Evolutionary conservation across 169 alveolate genomes (phyloP), one percentile per base, ranked within the genome.

Genomic region (Cryptosporidium xiaoi): DNA sequence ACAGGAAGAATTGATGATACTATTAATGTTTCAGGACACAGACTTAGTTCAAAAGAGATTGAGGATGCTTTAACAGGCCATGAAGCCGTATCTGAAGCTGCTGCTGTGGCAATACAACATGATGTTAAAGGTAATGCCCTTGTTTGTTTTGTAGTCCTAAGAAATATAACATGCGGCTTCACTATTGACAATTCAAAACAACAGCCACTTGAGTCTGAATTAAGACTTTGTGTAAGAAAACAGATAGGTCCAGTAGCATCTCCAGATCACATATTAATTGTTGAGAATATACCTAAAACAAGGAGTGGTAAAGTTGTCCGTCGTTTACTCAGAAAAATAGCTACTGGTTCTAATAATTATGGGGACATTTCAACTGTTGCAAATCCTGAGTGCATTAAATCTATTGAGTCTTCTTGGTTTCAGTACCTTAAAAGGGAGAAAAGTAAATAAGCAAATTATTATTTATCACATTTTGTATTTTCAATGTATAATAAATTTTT

Each of bases 1-100:
- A 94, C 98, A 44, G 98, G 99, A 40, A 91, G 99, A 40, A 93
- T 96, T 40, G 99, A 98, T 89, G 99, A 98, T 84, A 97, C 98
- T 0, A 92, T 97, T 82, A 97, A 97, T 82, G 98, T 97, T 50
- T 92, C 97, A 3, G 98, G 99, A 0, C 99, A 97, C 87, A 91
- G 98, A 31, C 92, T 96, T 40, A 95, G 98, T 53, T 94, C 98
- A 5, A 98, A 97, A 2, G 98, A 97, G 77, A 94, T 97, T 50
- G 99, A 97, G 87, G 96, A 94, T 62, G 97, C 97, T 33, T 84
- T 96, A 62, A 97, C 95, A 34, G 96, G 93, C 85, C 96, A 95
- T 65, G 62, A 83, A 44, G 77, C 68, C 40, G 96, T 95, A 24
- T 93, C 98, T 24, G 98, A 96, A 83, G 96, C 97, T 31, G 98